Evolutionary conservation across 2,329 filamentous ascomycete genomes (phyloP).

Genomic region (Colletotrichum camelliae): DNA sequence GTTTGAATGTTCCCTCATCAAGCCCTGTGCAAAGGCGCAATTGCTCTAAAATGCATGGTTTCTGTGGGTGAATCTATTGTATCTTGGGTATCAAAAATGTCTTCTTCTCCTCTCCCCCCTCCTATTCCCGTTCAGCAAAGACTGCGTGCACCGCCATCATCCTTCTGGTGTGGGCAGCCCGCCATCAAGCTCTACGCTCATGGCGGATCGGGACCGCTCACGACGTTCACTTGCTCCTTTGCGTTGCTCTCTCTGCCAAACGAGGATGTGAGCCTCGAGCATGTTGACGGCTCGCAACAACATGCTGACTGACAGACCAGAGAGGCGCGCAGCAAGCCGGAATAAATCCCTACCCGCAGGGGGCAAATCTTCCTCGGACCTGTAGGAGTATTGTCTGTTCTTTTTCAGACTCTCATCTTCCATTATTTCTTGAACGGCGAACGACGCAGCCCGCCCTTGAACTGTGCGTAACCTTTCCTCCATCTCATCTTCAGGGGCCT

Average conservation of each 20-base stretch:
- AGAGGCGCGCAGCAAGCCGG: conserved; percentile 32
- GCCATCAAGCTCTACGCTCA: background rate
- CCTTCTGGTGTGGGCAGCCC: background rate
- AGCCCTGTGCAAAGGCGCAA: background rate
- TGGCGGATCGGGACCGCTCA: background rate
- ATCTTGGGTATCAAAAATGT: background rate
- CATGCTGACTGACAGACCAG: conserved; percentile 38
- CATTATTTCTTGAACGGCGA: background rate
- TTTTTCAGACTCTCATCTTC: background rate
- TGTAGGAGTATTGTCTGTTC: conserved; percentile 17
- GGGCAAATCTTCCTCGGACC: conserved; percentile 35
- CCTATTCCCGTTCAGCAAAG: background rate
- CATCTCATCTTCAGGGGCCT: conserved; percentile 30
- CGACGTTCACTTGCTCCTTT: conserved; percentile 4
- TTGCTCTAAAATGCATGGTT: background rate
- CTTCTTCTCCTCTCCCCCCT: background rate
- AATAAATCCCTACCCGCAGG: conserved; percentile 36
- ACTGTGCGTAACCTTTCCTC: conserved; percentile 18
- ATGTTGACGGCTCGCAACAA: conserved; percentile 42
- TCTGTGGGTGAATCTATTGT: background rate
- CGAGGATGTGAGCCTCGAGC: conserved; percentile 39
- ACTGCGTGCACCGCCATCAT: background rate
- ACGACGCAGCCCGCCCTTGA: conserved; percentile 3
- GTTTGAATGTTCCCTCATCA: background rate
- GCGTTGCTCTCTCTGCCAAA: conserved; percentile 34